Evolutionary conservation across 1,139 yeast genomes (phyloP).

Genomic region (Hyphopichia wangnamkhiaoensis): DNA sequence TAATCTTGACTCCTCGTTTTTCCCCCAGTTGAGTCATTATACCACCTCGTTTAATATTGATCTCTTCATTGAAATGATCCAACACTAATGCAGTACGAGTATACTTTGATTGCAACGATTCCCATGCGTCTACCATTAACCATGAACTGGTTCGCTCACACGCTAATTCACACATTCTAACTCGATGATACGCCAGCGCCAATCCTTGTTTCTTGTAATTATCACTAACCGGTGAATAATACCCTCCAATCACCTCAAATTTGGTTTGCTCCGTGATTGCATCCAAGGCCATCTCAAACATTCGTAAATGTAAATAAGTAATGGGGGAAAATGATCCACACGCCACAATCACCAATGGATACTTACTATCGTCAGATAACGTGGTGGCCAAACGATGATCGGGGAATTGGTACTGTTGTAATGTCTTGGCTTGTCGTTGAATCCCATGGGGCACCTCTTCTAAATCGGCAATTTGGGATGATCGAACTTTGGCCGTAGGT

Average conservation of each 20-base stretch:
- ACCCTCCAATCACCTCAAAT: slow-evolving; percentile 95
- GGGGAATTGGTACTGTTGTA: slow-evolving; percentile 77
- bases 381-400: slow-evolving; percentile 77
- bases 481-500: slow-evolving; percentile 52
- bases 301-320: slow-evolving; percentile 88
- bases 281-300: slow-evolving; percentile 98
- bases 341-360: slow-evolving; percentile 92
- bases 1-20: slow-evolving; percentile 84
- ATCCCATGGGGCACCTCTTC: slow-evolving; percentile 97
- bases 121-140: slow-evolving; percentile 99
- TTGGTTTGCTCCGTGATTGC: slow-evolving; percentile 90
- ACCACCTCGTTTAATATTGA: slow-evolving; percentile 88
- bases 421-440: slow-evolving; percentile 74
- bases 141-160: slow-evolving; percentile 96
- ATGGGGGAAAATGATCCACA: slow-evolving; percentile 98
- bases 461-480: slow-evolving; percentile 82
- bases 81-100: slow-evolving; percentile 93
- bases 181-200: slow-evolving; percentile 86
- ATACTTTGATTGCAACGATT: slow-evolving; percentile 85
- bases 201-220: slow-evolving; percentile 92
- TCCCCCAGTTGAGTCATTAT: slow-evolving; percentile 72
- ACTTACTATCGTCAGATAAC: slow-evolving; percentile 72
- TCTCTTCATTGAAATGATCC: slow-evolving; percentile 95
- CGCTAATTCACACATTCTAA: slow-evolving; percentile 96
- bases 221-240: slow-evolving; percentile 95